Conservation (phyloP, 257 asterid species). For the Osmanthus fragrans region DNA sequence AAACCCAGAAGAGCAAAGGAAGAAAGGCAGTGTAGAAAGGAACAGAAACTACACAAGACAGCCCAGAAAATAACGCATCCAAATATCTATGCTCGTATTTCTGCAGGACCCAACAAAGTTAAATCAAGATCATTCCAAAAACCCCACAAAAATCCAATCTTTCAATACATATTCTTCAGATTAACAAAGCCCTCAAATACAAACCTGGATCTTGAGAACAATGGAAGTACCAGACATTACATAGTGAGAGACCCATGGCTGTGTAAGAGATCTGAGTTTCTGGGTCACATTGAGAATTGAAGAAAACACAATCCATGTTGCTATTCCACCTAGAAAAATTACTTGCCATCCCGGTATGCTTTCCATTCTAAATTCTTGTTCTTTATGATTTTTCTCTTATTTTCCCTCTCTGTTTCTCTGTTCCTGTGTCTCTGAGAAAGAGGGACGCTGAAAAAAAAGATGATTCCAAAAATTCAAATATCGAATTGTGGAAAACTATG, state of each 20-base stretch:
- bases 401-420: background rate
- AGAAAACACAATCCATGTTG: conserved; percentile 68
- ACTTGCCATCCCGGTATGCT: conserved; percentile 60
- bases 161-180: conserved; percentile 2
- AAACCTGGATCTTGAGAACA: conserved; percentile 84
- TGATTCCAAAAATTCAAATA: background rate
- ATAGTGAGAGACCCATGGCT: conserved; percentile 66
- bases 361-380: conserved; percentile 43
- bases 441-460: background rate
- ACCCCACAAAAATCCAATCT: conserved; percentile 3
- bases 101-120: conserved; percentile 48
- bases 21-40: conserved; percentile 96
- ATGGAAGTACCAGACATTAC: conserved; percentile 60
- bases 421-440: background rate
- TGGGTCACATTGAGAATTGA: conserved; percentile 63
- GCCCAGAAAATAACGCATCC: conserved; percentile 79
- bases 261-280: conserved; percentile 71
- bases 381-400: background rate
- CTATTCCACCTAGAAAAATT: conserved; percentile 55
- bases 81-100: conserved; percentile 54
- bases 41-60: conserved; percentile 91
- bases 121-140: background rate
- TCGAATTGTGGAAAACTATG: background rate
- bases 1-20: conserved; percentile 96
- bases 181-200: conserved; percentile 1